Evolutionary conservation across 108 stramenopile genomes (phyloP).

Genomic region (Cylindrotheca fusiformis): DNA sequence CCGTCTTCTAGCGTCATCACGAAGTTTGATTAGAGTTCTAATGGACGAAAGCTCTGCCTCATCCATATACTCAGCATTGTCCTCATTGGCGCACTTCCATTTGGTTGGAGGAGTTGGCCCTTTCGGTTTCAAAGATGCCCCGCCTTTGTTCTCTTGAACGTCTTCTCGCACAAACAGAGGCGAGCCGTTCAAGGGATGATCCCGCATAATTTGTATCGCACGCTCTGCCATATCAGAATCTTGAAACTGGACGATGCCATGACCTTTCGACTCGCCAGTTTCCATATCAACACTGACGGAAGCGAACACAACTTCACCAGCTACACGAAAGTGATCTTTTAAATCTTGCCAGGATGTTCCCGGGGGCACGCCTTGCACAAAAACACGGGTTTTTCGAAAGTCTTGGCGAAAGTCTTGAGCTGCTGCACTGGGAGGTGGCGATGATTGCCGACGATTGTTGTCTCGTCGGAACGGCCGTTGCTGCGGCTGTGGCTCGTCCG

Average conservation of each 20-base stretch:
- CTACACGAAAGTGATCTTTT: constrained; percentile 78
- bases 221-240: constrained; percentile 60
- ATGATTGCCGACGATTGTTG: not conserved
- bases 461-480: not conserved
- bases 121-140: constrained; percentile 6
- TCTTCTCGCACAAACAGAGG: constrained; percentile 74
- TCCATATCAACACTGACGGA: constrained; percentile 60
- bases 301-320: constrained; percentile 82
- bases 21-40: constrained; percentile 46
- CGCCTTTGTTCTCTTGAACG: constrained; percentile 52
- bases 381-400: constrained; percentile 76
- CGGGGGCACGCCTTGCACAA: constrained; percentile 71
- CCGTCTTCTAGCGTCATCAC: constrained; percentile 61
- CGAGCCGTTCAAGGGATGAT: constrained; percentile 70
- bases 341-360: constrained; percentile 76
- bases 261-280: constrained; percentile 69
- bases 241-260: constrained; percentile 83
- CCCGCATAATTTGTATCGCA: constrained; percentile 74
- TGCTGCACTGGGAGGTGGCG: constrained; percentile 5
- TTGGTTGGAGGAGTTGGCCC: constrained; percentile 42
- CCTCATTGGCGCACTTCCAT: constrained; percentile 83
- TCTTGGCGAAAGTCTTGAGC: constrained; percentile 36
- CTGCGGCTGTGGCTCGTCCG: not conserved
- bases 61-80: constrained; percentile 37
- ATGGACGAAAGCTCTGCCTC: constrained; percentile 39